These are phyloP conservation scores for Lithospermum erythrorhizon DNA, from an alignment of 257 asterid species.

Conservation along the genomic window DNA sequence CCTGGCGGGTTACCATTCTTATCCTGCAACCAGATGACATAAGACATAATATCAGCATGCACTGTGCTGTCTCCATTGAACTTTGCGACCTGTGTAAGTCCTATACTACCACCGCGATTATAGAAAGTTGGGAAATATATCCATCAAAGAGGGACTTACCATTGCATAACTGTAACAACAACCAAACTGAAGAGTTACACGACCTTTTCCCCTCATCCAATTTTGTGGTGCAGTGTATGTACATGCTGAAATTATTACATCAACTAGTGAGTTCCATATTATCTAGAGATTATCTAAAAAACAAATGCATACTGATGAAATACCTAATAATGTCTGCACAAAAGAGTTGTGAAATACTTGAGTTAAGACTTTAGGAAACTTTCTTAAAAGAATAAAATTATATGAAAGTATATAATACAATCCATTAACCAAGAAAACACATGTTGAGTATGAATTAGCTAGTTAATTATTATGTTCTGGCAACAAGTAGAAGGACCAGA, in stretches of 20 bases:
- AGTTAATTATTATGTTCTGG: no score
- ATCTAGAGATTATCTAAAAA: neutral
- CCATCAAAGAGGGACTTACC: slow-evolving; percentile 9
- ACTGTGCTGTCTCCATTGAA: neutral
- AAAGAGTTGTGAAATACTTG: no score
- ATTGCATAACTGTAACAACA: slow-evolving; percentile 33
- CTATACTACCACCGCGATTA: neutral
- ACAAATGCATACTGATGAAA: neutral
- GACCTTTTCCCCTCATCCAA: slow-evolving; percentile 44
- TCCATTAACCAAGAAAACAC: no score
- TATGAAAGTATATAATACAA: no score
- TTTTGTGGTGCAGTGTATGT: slow-evolving; percentile 31
- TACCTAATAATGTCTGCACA: neutral
- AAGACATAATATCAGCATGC: neutral
- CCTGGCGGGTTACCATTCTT: slow-evolving; percentile 35
- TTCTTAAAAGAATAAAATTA: no score
- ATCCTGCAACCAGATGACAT: slow-evolving; percentile 20
- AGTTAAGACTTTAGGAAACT: no score
- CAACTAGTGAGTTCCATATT: slow-evolving; percentile 1
- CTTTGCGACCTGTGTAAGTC: neutral
- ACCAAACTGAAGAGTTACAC: slow-evolving; percentile 38
- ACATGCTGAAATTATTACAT: slow-evolving; percentile 16
- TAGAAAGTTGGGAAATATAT: neutral
- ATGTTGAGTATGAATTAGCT: no score
- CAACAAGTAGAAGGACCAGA: neutral